Percentiles rank a stretch among this genome's conserved stretches.
Evolutionary conservation across 129 eudicot species (phyloP).

Genomic region (Tagetes erecta): DNA sequence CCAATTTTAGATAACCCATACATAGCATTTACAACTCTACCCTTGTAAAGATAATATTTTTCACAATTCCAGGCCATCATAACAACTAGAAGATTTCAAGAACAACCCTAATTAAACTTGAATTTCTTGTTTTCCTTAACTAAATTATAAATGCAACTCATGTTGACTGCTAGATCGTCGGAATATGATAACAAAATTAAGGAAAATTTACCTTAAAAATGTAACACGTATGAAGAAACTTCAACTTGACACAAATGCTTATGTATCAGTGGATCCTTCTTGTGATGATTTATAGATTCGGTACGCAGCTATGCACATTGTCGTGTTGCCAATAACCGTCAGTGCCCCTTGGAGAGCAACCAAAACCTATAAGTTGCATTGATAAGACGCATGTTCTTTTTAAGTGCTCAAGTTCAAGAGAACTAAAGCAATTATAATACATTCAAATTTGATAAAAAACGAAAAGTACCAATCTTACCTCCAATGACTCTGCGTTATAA

Average conservation of each 20-base stretch:
- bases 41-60: slow-evolving; percentile 9
- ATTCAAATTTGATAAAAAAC: background rate
- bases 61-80: slow-evolving; percentile 11
- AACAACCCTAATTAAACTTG: background rate
- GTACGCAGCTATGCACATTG: slow-evolving; percentile 95
- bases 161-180: slow-evolving; percentile 11
- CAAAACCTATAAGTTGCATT: slow-evolving; percentile 44
- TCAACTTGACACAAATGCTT: slow-evolving; percentile 19
- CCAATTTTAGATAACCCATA: background rate
- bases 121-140: background rate
- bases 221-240: slow-evolving; percentile 8
- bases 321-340: slow-evolving; percentile 85
- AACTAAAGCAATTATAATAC: background rate
- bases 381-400: background rate
- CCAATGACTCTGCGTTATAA: slow-evolving; percentile 86
- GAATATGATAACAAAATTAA: background rate
- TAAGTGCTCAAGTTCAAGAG: slow-evolving; percentile 9
- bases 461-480: slow-evolving; percentile 43
- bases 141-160: slow-evolving; percentile 15
- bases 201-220: slow-evolving; percentile 20
- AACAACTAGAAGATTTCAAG: slow-evolving; percentile 21
- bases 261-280: slow-evolving; percentile 48
- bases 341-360: slow-evolving; percentile 93
- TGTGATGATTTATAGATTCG: slow-evolving; percentile 69
- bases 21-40: background rate